Percentiles rank a stretch among this genome's conserved stretches.
Conservation (phyloP, 768 basidiomycete species). For the Lyophyllum shimeji region DNA sequence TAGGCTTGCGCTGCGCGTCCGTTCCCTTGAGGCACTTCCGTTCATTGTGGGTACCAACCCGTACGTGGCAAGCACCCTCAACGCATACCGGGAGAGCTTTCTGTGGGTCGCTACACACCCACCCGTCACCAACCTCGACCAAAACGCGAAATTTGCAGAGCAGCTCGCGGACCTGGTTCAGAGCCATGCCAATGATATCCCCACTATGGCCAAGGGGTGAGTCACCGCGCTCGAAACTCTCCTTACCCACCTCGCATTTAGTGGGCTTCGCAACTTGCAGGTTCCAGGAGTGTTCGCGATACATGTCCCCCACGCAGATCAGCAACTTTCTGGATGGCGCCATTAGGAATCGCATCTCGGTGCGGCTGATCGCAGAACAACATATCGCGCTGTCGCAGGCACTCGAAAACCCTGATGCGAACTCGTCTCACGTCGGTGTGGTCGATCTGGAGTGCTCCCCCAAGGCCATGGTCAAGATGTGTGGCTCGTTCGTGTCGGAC, state of each 20-base stretch:
- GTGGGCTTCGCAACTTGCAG: constrained; percentile 37
- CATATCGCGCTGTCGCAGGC: constrained; percentile 83
- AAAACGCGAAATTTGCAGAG: constrained; percentile 68
- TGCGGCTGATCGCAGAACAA: constrained; percentile 88
- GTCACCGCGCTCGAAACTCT: constrained; percentile 4
- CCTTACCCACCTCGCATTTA: neutral
- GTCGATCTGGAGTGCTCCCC: constrained; percentile 76
- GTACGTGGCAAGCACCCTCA: constrained; percentile 70
- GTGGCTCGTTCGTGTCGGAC: constrained; percentile 80
- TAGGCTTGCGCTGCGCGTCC: constrained; percentile 71
- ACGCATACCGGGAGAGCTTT: constrained; percentile 71
- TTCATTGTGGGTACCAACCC: constrained; percentile 92
- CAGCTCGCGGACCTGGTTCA: constrained; percentile 72
- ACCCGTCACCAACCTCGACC: constrained; percentile 59
- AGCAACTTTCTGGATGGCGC: constrained; percentile 79
- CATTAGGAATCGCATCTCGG: constrained; percentile 84
- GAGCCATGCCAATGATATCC: constrained; percentile 84
- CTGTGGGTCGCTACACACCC: constrained; percentile 67
- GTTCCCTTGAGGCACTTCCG: constrained; percentile 72
- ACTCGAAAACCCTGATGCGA: constrained; percentile 39
- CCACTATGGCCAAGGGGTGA: constrained; percentile 87
- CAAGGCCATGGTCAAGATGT: constrained; percentile 70
- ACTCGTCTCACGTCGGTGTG: constrained; percentile 59
- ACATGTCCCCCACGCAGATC: constrained; percentile 81
- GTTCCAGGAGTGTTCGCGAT: constrained; percentile 83